phyloP scores from a whole-genome alignment of 345 rosid species.

The Abelmoschus esculentus region DNA sequence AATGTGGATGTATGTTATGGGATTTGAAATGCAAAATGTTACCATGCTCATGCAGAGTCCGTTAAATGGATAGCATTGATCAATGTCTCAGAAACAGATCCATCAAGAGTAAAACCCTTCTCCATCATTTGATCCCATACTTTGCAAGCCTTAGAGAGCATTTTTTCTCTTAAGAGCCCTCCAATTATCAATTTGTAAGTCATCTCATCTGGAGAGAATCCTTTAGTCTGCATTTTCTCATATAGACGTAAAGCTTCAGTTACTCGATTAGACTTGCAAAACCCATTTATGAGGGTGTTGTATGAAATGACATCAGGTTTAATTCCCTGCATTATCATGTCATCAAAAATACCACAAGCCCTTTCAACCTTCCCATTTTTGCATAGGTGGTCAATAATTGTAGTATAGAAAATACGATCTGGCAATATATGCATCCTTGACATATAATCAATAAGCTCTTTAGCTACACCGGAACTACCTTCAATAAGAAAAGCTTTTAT shows the following conservation, averaged over 20 bases:
- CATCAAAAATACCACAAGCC: conserved; percentile 51
- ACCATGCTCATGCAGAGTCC: conserved; percentile 22
- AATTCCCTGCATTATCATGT: conserved; percentile 71
- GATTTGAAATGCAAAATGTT: conserved; percentile 17
- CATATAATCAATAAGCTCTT: conserved; percentile 70
- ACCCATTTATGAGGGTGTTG: conserved; percentile 74
- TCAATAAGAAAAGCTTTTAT: conserved; percentile 62
- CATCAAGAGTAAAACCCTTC: conserved; percentile 85
- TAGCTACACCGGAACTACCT: conserved; percentile 49
- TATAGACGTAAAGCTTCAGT: conserved; percentile 55
- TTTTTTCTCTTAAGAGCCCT: conserved; percentile 63
- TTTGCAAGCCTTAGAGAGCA: conserved; percentile 52
- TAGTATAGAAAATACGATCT: conserved; percentile 70
- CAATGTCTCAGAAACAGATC: conserved; percentile 55
- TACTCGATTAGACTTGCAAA: conserved; percentile 56
- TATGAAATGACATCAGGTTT: conserved; percentile 65
- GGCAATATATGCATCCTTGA: conserved; percentile 45
- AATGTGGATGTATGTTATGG: background rate
- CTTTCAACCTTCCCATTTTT: conserved; percentile 64
- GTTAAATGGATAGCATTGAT: conserved; percentile 38
- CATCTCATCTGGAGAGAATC: conserved; percentile 64
- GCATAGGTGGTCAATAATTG: conserved; percentile 65
- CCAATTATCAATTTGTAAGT: conserved; percentile 78
- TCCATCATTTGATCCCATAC: conserved; percentile 99
- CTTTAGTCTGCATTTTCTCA: conserved; percentile 61